Conservation (phyloP, 345 rosid species). For the Carallia pectinifolia region DNA sequence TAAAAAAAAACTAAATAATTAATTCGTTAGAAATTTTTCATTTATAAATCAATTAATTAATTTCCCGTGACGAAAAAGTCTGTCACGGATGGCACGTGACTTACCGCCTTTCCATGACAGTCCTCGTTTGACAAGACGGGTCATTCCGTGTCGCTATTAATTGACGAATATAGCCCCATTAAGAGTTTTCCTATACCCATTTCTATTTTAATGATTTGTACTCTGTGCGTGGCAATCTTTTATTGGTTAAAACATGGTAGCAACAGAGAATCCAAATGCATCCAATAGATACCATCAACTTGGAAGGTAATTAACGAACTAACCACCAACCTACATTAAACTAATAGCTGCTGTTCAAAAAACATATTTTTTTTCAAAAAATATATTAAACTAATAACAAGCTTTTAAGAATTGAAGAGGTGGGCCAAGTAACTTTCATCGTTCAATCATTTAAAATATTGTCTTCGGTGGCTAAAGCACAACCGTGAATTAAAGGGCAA, state of each 20-base stretch:
- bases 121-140: not conserved
- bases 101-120: not conserved
- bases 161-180: not conserved
- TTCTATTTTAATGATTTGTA: not conserved
- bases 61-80: not conserved
- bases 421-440: not conserved
- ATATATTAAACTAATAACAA: not conserved
- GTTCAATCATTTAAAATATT: not conserved
- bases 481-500: no score
- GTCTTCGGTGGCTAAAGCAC: no score
- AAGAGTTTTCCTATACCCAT: not conserved
- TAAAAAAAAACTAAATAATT: no score
- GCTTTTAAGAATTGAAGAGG: not conserved
- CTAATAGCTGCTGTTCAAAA: no score
- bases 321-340: not conserved
- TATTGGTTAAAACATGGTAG: not conserved
- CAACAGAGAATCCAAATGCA: not conserved
- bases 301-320: no score
- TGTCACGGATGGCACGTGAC: conserved; percentile 1
- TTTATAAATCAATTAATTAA: no score
- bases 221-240: not conserved
- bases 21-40: no score
- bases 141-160: not conserved
- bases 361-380: no score
- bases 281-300: no score